Percentiles rank a stretch among this genome's conserved stretches.
Conservation (phyloP, 2,329 filamentous ascomycete species). For the Blastomyces emzantsi region DNA sequence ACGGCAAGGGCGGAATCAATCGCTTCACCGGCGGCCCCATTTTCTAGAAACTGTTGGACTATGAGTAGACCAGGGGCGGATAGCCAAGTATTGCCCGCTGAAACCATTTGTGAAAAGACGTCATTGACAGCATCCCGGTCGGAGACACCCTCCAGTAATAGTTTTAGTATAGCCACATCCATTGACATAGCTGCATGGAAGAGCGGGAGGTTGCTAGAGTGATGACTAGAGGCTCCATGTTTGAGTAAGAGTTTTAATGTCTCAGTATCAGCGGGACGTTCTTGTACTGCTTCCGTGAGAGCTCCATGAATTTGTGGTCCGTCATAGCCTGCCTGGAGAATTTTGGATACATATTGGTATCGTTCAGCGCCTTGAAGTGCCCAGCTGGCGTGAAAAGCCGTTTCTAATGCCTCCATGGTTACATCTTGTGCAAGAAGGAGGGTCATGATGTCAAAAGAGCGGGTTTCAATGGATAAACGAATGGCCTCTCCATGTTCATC, state of each 20-base stretch:
- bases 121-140: slow-evolving; percentile 13
- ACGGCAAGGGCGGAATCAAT: slow-evolving; percentile 41
- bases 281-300: slow-evolving; percentile 16
- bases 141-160: slow-evolving; percentile 14
- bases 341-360: slow-evolving; percentile 16
- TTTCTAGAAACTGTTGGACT: slow-evolving; percentile 40
- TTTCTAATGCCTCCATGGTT: slow-evolving; percentile 12
- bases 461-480: slow-evolving; percentile 12
- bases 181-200: slow-evolving; percentile 16
- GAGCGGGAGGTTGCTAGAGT: slow-evolving; percentile 47
- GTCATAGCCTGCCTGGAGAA: slow-evolving; percentile 19
- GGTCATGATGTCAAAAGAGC: slow-evolving; percentile 13
- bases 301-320: slow-evolving; percentile 14
- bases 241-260: slow-evolving; percentile 44
- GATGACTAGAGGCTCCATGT: slow-evolving; percentile 48
- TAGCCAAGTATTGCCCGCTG: slow-evolving; percentile 30
- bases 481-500: slow-evolving; percentile 15
- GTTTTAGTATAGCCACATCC: slow-evolving; percentile 11
- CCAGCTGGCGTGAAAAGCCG: slow-evolving; percentile 13
- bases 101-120: slow-evolving; percentile 14
- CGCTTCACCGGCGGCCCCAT: slow-evolving; percentile 25
- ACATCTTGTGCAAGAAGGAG: slow-evolving; percentile 14
- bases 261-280: slow-evolving; percentile 14
- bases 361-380: slow-evolving; percentile 6
- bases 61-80: slow-evolving; percentile 44